phyloP scores from a whole-genome alignment of 768 basidiomycete species.

The Boletus pseudo-olivaceus region DNA sequence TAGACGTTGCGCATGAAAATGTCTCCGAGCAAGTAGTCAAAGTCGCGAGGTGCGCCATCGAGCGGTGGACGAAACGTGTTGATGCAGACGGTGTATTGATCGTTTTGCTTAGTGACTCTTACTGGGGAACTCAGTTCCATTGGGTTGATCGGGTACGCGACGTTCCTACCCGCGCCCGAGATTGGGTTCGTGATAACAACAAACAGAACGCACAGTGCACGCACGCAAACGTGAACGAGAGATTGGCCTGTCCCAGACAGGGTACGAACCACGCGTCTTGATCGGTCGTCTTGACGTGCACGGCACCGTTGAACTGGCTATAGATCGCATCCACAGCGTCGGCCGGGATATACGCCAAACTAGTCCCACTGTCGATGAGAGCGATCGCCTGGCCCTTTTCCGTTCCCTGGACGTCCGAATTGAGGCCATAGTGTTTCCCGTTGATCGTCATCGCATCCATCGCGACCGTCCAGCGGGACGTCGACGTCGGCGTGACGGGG shows the following conservation, averaged over 20 bases:
- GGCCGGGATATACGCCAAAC: slow-evolving; percentile 34
- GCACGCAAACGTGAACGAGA: slow-evolving; percentile 25
- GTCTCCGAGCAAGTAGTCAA: slow-evolving; percentile 42
- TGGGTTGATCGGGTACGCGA: slow-evolving; percentile 40
- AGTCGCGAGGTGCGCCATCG: slow-evolving; percentile 20
- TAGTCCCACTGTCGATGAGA: slow-evolving; percentile 44
- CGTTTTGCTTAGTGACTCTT: slow-evolving; percentile 23
- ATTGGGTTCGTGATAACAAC: not conserved
- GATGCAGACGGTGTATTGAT: slow-evolving; percentile 39
- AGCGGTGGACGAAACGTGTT: slow-evolving; percentile 33
- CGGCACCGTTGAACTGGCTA: slow-evolving; percentile 34
- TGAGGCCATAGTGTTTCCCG: slow-evolving; percentile 24
- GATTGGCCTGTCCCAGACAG: slow-evolving; percentile 28
- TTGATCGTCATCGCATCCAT: slow-evolving; percentile 38
- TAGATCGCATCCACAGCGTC: slow-evolving; percentile 38
- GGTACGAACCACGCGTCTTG: slow-evolving; percentile 38
- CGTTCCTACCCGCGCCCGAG: slow-evolving; percentile 14
- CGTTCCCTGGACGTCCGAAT: slow-evolving; percentile 29
- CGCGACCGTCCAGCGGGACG: slow-evolving; percentile 41
- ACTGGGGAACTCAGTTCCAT: slow-evolving; percentile 38
- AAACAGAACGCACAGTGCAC: not conserved
- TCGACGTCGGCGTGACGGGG: slow-evolving; percentile 33
- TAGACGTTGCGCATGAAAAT: slow-evolving; percentile 47
- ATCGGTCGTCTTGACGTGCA: slow-evolving; percentile 27
- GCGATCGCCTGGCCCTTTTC: slow-evolving; percentile 33